phyloP scores from a whole-genome alignment of 2,329 filamentous ascomycete species.

The Scedosporium dehoogii region DNA sequence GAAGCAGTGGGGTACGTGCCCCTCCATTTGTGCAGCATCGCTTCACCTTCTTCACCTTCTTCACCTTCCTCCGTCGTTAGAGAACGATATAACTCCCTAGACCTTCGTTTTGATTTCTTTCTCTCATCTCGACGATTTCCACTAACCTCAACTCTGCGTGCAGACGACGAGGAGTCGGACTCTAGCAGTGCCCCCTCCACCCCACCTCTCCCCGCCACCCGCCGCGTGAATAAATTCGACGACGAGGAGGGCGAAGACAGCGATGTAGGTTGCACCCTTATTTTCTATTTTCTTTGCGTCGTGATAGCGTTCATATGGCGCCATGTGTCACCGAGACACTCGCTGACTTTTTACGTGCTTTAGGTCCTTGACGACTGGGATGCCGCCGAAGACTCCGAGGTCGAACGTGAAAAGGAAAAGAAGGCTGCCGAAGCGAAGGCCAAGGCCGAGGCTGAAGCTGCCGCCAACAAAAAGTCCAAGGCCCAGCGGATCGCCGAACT shows the following conservation, averaged over 20 bases:
- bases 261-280: conserved; percentile 49
- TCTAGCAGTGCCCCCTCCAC: conserved; percentile 23
- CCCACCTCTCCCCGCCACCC: conserved; percentile 22
- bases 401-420: conserved; percentile 87
- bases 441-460: conserved; percentile 80
- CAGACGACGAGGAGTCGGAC: conserved; percentile 29
- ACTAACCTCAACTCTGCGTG: background rate
- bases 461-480: conserved; percentile 85
- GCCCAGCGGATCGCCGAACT: conserved; percentile 71
- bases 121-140: background rate
- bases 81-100: conserved; percentile 5
- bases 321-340: background rate
- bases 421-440: conserved; percentile 79
- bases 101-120: background rate
- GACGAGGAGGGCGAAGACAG: conserved; percentile 78
- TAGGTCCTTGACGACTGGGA: conserved; percentile 96
- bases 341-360: background rate
- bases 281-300: background rate
- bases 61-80: background rate
- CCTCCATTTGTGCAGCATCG: conserved; percentile 1
- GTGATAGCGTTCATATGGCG: conserved; percentile 2
- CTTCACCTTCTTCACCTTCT: conserved; percentile 8
- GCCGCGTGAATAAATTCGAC: conserved; percentile 59
- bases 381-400: conserved; percentile 91
- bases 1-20: conserved; percentile 32